Base-by-base conservation (phyloP, 2,329 filamentous ascomycete genomes). In the Calonectria leucothoes region DNA sequence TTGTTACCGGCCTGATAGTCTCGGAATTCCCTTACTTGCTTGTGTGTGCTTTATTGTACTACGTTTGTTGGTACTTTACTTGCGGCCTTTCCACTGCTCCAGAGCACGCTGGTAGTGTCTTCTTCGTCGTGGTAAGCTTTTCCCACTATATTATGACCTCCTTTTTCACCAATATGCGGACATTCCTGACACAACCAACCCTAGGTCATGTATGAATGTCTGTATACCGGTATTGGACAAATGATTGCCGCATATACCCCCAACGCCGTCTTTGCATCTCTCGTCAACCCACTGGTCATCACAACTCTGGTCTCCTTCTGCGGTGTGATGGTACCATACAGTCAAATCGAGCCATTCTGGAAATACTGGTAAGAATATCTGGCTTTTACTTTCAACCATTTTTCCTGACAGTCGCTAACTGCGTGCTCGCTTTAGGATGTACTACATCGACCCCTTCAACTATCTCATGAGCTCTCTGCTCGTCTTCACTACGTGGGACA, bases 311-410 rank as follows among this genome's bases (percentile, higher is more conserved):
- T 94, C 11, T 90, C 89, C 1, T 95, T 96, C 85, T 95, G 93
- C 77, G 94, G 94, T 74, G 93, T 95, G 1, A 86, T 95, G 8
- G 93, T 95, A 0, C 93, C 93, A 0, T 94, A 93, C 75, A 78
- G 79, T 0, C 87, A 88, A 29, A 87, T 95, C 25, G 89, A 91
- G 10, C 78, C 82, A 0, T 95, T 95, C 83, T 95, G 94, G 94
- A 85, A 86, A 29, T 89, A 88, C 75, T 94, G 91, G 35, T 37
- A 37, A 37, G 35, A 37, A 8, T 37, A 12, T 12, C 10, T 12
- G 10, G 6, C 35, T 37, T 12, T 12, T 8, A 8, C 14, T 12
- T 3, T 12, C 6, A 12, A 37, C 14, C 5, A 11, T 37, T 8
- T 37, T 12, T 8, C 35, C 35, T n/a, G n/a, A 12, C 35, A 37